Percentiles rank a stretch among this genome's conserved stretches.
Evolutionary conservation across 306 rosid genomes (phyloP).

Genomic region (Erythrophleum fordii): DNA sequence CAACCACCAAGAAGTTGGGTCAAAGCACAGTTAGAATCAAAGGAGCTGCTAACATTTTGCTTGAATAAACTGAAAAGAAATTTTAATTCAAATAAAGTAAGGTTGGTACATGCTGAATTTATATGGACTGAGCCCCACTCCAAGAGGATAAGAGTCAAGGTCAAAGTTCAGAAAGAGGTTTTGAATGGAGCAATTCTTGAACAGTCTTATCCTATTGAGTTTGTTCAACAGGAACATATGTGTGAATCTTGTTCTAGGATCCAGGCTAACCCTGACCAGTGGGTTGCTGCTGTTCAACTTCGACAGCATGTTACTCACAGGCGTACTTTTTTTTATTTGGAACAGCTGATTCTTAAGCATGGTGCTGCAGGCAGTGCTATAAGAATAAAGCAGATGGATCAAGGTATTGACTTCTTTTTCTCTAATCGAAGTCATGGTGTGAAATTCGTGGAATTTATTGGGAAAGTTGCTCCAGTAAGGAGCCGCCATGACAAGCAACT

Average conservation of each 20-base stretch:
- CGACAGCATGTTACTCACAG: constrained; percentile 70
- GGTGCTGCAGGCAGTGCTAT: constrained; percentile 68
- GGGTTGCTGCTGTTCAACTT: constrained; percentile 79
- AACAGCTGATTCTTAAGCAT: constrained; percentile 71
- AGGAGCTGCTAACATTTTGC: constrained; percentile 68
- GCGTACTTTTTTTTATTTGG: constrained; percentile 71
- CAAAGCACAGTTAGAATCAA: constrained; percentile 63
- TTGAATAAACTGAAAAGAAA: constrained; percentile 60
- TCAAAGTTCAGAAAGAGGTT: constrained; percentile 73
- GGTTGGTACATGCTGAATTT: constrained; percentile 55
- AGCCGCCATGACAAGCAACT: constrained; percentile 65
- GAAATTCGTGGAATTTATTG: constrained; percentile 70
- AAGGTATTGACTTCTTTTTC: constrained; percentile 77
- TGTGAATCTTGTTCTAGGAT: constrained; percentile 70
- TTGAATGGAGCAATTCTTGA: constrained; percentile 64
- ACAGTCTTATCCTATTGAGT: constrained; percentile 61
- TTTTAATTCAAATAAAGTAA: constrained; percentile 48
- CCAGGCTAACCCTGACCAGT: constrained; percentile 76
- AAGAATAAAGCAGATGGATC: constrained; percentile 71
- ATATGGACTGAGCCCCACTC: constrained; percentile 74
- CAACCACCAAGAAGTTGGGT: constrained; percentile 76
- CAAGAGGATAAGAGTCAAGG: constrained; percentile 65
- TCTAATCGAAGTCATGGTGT: constrained; percentile 67
- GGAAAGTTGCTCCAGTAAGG: constrained; percentile 58
- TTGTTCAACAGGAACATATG: constrained; percentile 63